Conservation (phyloP, 2,329 filamentous ascomycete species). For the Aspergillus japonicus region DNA sequence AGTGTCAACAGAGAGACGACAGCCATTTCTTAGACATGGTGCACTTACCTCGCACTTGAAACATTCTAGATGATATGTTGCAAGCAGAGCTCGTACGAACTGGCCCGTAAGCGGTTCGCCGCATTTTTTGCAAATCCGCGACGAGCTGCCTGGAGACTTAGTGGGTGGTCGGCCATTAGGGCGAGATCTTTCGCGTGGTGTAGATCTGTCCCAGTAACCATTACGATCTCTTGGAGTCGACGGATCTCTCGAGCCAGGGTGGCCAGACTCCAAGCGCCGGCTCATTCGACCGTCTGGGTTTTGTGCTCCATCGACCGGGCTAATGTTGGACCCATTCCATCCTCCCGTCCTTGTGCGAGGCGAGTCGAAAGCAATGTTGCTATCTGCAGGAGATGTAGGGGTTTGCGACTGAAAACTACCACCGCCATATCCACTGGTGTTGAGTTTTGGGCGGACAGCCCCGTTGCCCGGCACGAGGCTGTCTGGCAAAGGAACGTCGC, state of each 20-base stretch:
- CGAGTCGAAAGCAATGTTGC: conserved; percentile 36
- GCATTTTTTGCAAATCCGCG: conserved; percentile 77
- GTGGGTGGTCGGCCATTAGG: conserved; percentile 36
- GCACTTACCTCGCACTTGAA: conserved; percentile 87
- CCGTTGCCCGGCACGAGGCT: conserved; percentile 46
- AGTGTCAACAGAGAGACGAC: conserved; percentile 21
- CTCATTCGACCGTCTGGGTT: conserved; percentile 31
- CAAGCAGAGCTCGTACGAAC: conserved; percentile 89
- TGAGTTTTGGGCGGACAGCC: conserved; percentile 37
- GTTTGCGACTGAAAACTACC: conserved; percentile 38
- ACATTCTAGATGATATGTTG: conserved; percentile 95
- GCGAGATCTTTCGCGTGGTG: conserved; percentile 37
- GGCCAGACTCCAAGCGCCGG: conserved; percentile 32
- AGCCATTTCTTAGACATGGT: background rate
- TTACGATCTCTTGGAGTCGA: conserved; percentile 29
- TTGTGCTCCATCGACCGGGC: conserved; percentile 26
- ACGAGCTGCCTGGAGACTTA: conserved; percentile 38
- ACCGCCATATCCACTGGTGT: conserved; percentile 36
- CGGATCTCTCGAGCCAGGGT: conserved; percentile 21
- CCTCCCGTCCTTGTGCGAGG: conserved; percentile 32
- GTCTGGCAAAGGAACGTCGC: conserved; percentile 41
- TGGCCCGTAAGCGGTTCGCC: conserved; percentile 84
- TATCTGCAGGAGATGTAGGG: conserved; percentile 42
- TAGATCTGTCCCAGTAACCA: conserved; percentile 33
- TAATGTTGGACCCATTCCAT: conserved; percentile 21